Evolutionary conservation across 2,329 filamentous ascomycete genomes (phyloP).

Genomic region (Phialemonium atrogriseum): DNA sequence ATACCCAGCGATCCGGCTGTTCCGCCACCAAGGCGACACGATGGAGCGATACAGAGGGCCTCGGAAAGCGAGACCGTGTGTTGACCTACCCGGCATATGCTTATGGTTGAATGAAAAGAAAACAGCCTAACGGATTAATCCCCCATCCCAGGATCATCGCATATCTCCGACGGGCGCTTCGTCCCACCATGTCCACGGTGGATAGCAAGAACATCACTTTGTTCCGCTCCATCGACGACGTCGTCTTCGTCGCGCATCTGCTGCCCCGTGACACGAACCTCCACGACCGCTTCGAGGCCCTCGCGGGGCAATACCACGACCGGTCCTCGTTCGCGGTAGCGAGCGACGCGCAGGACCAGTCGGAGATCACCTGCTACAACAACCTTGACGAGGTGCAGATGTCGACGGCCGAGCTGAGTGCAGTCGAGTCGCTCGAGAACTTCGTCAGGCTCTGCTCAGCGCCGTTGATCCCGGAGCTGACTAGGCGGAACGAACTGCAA

Average conservation of each 20-base stretch:
- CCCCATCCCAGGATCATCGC: conserved; percentile 15
- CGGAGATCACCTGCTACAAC: conserved; percentile 29
- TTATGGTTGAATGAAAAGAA: background rate
- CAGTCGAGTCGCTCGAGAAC: conserved; percentile 23
- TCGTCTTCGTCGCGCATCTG: conserved; percentile 33
- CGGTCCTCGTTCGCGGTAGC: conserved; percentile 31
- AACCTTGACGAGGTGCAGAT: conserved; percentile 27
- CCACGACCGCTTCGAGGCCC: conserved; percentile 18
- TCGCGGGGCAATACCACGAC: conserved; percentile 29
- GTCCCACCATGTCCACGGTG: conserved; percentile 19
- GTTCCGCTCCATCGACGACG: conserved; percentile 29
- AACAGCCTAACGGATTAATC: background rate
- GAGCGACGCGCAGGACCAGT: conserved; percentile 8
- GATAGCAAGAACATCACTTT: conserved; percentile 16
- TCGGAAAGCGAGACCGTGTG: conserved; percentile 28
- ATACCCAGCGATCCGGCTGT: conserved; percentile 37
- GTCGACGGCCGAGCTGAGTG: conserved; percentile 21
- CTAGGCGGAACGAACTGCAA: conserved; percentile 33
- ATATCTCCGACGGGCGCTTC: conserved; percentile 19
- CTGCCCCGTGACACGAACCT: conserved; percentile 19
- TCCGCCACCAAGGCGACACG: conserved; percentile 21
- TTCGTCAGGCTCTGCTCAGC: conserved; percentile 29
- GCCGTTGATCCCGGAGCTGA: conserved; percentile 35
- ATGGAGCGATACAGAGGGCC: conserved; percentile 34
- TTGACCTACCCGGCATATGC: conserved; percentile 3